Percentiles rank a stretch among this genome's conserved stretches.
These are phyloP conservation scores for Globisporangium recalcitrans DNA, from an alignment of 352 stramenopile species.

Conservation along the genomic window DNA sequence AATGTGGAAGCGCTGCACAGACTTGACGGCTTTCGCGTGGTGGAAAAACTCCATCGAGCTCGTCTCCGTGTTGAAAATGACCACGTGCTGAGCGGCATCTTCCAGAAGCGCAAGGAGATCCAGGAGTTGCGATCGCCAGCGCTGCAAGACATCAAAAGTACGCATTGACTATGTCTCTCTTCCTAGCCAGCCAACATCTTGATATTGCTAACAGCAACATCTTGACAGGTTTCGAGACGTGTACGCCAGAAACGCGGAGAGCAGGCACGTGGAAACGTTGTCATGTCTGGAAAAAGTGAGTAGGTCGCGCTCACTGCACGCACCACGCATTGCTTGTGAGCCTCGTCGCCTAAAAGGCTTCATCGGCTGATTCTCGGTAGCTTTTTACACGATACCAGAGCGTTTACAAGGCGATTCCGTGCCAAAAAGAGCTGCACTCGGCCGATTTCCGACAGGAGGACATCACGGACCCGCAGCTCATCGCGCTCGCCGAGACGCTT, in stretches of 20 bases:
- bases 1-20: conserved; percentile 61
- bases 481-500: conserved; percentile 71
- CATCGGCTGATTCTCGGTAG: no score
- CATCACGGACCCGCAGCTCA: conserved; percentile 72
- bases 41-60: conserved; percentile 73
- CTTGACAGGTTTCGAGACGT: conserved; percentile 55
- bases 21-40: conserved; percentile 40
- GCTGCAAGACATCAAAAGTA: conserved; percentile 76
- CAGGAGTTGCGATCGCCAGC: conserved; percentile 61
- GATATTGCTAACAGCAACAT: no score
- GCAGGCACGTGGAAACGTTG: conserved; percentile 50
- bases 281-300: conserved; percentile 61
- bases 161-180: no score
- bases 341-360: no score
- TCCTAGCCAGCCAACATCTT: no score
- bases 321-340: no score
- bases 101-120: conserved; percentile 77
- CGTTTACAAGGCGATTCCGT: conserved; percentile 83
- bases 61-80: conserved; percentile 53
- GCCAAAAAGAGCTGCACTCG: conserved; percentile 67
- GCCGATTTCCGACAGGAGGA: conserved; percentile 78
- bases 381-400: conserved; percentile 36
- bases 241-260: conserved; percentile 57
- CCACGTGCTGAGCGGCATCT: conserved; percentile 69
- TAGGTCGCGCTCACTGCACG: no score